phyloP scores from a whole-genome alignment of 352 stramenopile species.

The Globisporangium iwayamae region DNA sequence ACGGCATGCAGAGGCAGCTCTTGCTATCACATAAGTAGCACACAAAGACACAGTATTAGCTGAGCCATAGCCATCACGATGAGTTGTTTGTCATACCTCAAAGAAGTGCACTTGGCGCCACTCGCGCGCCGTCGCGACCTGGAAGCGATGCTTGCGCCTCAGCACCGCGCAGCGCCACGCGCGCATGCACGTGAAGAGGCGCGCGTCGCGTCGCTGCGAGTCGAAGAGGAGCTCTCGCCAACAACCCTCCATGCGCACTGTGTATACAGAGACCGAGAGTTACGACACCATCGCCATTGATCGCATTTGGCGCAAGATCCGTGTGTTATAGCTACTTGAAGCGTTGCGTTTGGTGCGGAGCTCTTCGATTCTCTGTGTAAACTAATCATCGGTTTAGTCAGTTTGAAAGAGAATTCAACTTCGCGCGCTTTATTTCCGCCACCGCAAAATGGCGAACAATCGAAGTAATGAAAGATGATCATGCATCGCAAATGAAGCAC shows the following conservation, averaged over 20 bases:
- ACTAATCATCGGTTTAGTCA: neutral
- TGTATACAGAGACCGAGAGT: neutral
- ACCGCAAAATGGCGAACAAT: neutral
- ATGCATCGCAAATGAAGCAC: too few relatives aligned
- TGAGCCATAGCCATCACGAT: neutral
- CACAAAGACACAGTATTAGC: neutral
- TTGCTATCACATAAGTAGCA: slow-evolving; percentile 18
- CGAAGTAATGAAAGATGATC: too few relatives aligned
- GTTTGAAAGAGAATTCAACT: slow-evolving; percentile 1
- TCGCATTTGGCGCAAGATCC: neutral
- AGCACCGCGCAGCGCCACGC: slow-evolving; percentile 39
- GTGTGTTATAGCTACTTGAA: neutral
- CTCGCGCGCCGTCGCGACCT: slow-evolving; percentile 20
- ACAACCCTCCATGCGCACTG: neutral
- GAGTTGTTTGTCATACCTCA: slow-evolving; percentile 22
- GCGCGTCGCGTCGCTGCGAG: slow-evolving; percentile 3
- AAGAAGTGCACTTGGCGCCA: slow-evolving; percentile 44
- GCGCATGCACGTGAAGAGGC: slow-evolving; percentile 41
- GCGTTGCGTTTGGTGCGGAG: too few relatives aligned
- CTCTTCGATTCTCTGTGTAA: neutral
- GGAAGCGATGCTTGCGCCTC: slow-evolving; percentile 38
- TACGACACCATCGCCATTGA: neutral
- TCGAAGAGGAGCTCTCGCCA: slow-evolving; percentile 41
- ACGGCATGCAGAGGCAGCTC: slow-evolving; percentile 45
- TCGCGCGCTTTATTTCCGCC: neutral